phyloP scores from a whole-genome alignment of 495 filamentous ascomycete genomes.

The Bryoglossum gracile region DNA sequence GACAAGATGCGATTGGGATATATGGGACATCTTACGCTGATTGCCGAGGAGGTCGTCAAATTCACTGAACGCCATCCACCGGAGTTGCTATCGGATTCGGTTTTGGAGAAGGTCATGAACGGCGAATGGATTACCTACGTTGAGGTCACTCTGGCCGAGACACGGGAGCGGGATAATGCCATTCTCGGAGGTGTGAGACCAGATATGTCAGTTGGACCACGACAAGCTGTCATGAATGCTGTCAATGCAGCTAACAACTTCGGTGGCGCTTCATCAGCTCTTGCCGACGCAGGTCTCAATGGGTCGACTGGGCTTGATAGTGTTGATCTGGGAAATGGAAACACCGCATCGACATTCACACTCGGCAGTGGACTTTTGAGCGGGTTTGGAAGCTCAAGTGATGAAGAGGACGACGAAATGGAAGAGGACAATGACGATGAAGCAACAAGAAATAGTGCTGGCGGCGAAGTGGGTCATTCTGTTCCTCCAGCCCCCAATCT shows the following conservation, averaged over 20 bases:
- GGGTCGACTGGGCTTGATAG: conserved; percentile 56
- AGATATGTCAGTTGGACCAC: conserved; percentile 47
- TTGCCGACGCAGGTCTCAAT: conserved; percentile 67
- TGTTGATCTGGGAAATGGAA: conserved; percentile 66
- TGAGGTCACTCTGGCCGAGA: conserved; percentile 88
- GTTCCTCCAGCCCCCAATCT: conserved; percentile 28
- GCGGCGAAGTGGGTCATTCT: conserved; percentile 28
- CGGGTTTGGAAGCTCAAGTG: conserved; percentile 92
- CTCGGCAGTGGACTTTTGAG: conserved; percentile 68
- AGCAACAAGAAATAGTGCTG: conserved; percentile 20
- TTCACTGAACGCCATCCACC: conserved; percentile 92
- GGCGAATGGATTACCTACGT: conserved; percentile 92
- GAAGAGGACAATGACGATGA: conserved; percentile 73
- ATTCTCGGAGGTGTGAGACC: conserved; percentile 95
- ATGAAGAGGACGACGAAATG: conserved; percentile 95
- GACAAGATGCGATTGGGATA: conserved; percentile 91
- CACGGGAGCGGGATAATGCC: conserved; percentile 91
- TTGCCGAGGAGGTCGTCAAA: conserved; percentile 97
- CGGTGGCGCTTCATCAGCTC: conserved; percentile 54
- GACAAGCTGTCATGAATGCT: conserved; percentile 58
- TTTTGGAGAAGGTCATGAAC: conserved; percentile 82
- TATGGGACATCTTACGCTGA: conserved; percentile 96
- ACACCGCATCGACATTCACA: conserved; percentile 58
- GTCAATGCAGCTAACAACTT: conserved; percentile 54
- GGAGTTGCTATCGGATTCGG: conserved; percentile 73